phyloP scores from a whole-genome alignment of 2,329 filamentous ascomycete species.

The Paraphaeosphaeria sporulosa region DNA sequence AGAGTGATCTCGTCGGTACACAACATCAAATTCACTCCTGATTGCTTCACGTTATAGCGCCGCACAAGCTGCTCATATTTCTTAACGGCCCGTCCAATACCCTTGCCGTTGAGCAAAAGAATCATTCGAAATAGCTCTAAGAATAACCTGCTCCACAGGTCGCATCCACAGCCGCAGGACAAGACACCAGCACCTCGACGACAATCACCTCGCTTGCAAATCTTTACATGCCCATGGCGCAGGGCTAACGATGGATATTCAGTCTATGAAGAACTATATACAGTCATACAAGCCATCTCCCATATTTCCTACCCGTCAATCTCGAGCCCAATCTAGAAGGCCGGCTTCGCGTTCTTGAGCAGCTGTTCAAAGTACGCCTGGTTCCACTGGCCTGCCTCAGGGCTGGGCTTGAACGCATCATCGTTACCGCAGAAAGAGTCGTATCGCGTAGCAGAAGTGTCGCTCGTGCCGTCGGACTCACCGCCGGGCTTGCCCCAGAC shows the following conservation, averaged over 20 bases:
- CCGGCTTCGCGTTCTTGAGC: constrained; percentile 35
- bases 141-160: neutral
- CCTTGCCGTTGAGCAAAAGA: neutral
- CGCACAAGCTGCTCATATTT: neutral
- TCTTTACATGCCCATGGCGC: too few relatives aligned
- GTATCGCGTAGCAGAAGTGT: constrained; percentile 6
- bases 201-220: too few relatives aligned
- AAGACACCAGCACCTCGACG: too few relatives aligned
- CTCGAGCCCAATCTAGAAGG: neutral
- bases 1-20: too few relatives aligned
- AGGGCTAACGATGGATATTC: neutral
- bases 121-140: too few relatives aligned
- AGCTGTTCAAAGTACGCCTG: constrained; percentile 40
- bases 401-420: constrained; percentile 25
- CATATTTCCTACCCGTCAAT: neutral
- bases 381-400: constrained; percentile 38
- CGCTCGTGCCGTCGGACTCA: constrained; percentile 33
- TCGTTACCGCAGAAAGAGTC: constrained; percentile 27
- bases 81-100: neutral
- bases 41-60: too few relatives aligned
- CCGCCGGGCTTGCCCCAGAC: constrained; percentile 44
- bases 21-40: too few relatives aligned
- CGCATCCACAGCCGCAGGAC: neutral
- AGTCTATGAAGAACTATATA: constrained; percentile 4
- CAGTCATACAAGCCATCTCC: neutral